Percentiles rank a stretch among this genome's conserved stretches.
Evolutionary conservation across 2,329 filamentous ascomycete genomes (phyloP).

Genomic region (Exophiala sideris): DNA sequence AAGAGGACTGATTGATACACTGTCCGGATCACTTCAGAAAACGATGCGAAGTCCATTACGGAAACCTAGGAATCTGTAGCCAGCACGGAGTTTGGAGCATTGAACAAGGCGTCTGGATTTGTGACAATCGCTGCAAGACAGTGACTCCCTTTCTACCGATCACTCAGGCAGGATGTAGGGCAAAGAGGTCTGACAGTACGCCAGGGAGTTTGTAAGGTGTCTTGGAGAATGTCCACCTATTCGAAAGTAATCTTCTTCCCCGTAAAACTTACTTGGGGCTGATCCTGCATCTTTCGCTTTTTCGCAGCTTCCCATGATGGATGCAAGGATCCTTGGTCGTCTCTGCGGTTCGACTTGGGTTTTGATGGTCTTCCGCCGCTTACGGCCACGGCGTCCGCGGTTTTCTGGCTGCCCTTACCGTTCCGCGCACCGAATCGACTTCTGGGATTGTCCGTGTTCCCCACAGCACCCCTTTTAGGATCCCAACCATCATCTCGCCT

Average conservation of each 20-base stretch:
- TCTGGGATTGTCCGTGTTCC: neutral
- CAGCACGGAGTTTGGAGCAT: too few relatives aligned
- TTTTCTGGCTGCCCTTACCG: conserved; percentile 20
- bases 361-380: conserved; percentile 1
- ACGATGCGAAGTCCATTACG: neutral
- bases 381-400: conserved; percentile 18
- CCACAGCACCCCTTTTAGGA: conserved; percentile 53
- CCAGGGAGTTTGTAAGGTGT: too few relatives aligned
- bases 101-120: too few relatives aligned
- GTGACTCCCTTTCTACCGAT: too few relatives aligned
- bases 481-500: conserved; percentile 57
- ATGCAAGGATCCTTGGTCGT: conserved; percentile 55
- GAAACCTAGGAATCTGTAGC: too few relatives aligned
- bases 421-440: conserved; percentile 1
- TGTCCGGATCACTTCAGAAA: neutral
- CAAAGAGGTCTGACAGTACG: too few relatives aligned
- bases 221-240: conserved; percentile 3
- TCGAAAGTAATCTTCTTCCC: conserved; percentile 62
- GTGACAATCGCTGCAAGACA: too few relatives aligned
- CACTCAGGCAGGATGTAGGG: too few relatives aligned
- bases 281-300: conserved; percentile 53
- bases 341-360: conserved; percentile 13
- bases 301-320: conserved; percentile 64
- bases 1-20: neutral
- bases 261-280: conserved; percentile 47